Conservation (phyloP, 306 rosid species). For the Gynostemma pentaphyllum region DNA sequence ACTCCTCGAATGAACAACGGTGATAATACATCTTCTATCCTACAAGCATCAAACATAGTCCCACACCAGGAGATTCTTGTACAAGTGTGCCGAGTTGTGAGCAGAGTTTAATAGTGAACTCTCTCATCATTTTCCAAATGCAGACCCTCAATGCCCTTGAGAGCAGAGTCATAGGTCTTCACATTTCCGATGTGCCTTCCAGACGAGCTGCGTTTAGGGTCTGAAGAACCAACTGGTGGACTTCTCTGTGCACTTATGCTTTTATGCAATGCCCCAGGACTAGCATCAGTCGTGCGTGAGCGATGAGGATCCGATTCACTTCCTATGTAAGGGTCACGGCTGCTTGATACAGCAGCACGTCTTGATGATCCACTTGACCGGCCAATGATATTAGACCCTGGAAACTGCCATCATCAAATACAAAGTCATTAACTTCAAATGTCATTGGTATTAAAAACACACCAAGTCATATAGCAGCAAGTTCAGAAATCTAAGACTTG, state of each 20-base stretch:
- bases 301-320: conserved; percentile 63
- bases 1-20: background rate
- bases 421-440: too few relatives aligned
- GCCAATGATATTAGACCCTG: conserved; percentile 43
- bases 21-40: background rate
- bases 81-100: conserved; percentile 11
- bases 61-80: conserved; percentile 14
- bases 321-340: conserved; percentile 58
- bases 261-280: conserved; percentile 60
- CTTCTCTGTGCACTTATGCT: conserved; percentile 55
- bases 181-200: conserved; percentile 44
- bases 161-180: conserved; percentile 62
- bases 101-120: conserved; percentile 30
- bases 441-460: too few relatives aligned
- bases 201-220: conserved; percentile 42
- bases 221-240: conserved; percentile 58
- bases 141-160: conserved; percentile 71
- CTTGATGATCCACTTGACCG: conserved; percentile 80
- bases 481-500: too few relatives aligned
- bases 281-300: conserved; percentile 50
- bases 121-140: conserved; percentile 75
- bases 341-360: conserved; percentile 68
- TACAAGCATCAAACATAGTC: background rate
- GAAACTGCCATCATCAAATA: conserved; percentile 46
- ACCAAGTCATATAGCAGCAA: too few relatives aligned